A percentile compares a stretch with the other conserved stretches of the same genome.
Conservation (phyloP, 495 filamentous ascomycete species). For the Penicillium macrosclerotiorum region DNA sequence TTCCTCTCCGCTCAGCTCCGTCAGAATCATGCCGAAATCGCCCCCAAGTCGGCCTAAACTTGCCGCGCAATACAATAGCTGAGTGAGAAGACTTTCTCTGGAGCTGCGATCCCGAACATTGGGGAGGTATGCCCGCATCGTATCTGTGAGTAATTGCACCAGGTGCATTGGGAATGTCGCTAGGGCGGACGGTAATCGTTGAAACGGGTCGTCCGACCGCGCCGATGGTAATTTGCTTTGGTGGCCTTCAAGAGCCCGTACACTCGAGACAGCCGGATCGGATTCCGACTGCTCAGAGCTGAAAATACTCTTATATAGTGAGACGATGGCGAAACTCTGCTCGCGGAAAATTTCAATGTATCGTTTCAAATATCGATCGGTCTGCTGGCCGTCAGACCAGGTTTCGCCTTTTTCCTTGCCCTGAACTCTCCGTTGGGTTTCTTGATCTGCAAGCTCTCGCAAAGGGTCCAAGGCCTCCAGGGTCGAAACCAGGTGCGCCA, state of each 20-base stretch:
- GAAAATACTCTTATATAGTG: slow-evolving; percentile 89
- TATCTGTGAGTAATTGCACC: slow-evolving; percentile 76
- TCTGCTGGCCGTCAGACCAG: slow-evolving; percentile 83
- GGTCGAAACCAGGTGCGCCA: slow-evolving; percentile 75
- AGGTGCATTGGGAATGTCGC: slow-evolving; percentile 84
- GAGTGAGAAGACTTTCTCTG: slow-evolving; percentile 83
- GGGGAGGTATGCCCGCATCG: slow-evolving; percentile 74
- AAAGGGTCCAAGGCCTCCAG: slow-evolving; percentile 85
- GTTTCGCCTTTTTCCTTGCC: slow-evolving; percentile 25
- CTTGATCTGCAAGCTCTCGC: slow-evolving; percentile 85
- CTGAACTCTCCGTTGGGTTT: slow-evolving; percentile 50
- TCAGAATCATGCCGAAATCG: slow-evolving; percentile 88
- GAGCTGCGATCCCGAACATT: slow-evolving; percentile 77
- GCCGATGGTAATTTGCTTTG: slow-evolving; percentile 20
- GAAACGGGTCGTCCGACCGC: slow-evolving; percentile 55
- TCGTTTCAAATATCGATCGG: slow-evolving; percentile 88
- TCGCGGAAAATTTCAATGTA: slow-evolving; percentile 99
- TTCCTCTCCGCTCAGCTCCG: slow-evolving; percentile 59
- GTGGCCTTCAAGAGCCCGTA: slow-evolving; percentile 35
- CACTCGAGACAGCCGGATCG: slow-evolving; percentile 31
- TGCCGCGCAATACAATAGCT: slow-evolving; percentile 92
- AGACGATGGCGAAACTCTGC: slow-evolving; percentile 93
- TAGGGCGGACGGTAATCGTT: slow-evolving; percentile 70
- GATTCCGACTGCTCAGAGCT: slow-evolving; percentile 48
- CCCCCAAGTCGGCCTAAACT: slow-evolving; percentile 89